Evolutionary conservation across 148 eudicot genomes (phyloP).

Genomic region (Heliosperma pusillum): DNA sequence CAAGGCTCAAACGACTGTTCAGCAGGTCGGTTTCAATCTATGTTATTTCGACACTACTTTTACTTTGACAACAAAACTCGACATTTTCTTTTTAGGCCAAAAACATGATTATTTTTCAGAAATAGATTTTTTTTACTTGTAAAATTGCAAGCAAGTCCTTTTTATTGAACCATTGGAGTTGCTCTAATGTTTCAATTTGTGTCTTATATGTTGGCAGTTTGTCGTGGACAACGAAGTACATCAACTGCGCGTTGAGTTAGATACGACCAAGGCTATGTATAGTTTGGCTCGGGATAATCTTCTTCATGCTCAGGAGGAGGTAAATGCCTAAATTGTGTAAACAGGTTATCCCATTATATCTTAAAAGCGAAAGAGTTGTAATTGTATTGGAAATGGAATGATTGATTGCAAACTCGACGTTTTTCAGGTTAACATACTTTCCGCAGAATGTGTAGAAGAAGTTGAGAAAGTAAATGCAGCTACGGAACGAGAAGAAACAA

Average conservation of each 20-base stretch:
- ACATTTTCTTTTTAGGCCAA: too few relatives aligned
- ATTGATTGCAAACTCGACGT: background rate
- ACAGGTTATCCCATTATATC: too few relatives aligned
- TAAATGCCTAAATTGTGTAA: slow-evolving; percentile 13
- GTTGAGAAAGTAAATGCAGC: slow-evolving; percentile 55
- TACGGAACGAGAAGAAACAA: slow-evolving; percentile 51
- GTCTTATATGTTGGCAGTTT: slow-evolving; percentile 38
- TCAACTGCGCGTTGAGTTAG: slow-evolving; percentile 51
- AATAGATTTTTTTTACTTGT: too few relatives aligned
- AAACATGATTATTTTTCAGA: too few relatives aligned
- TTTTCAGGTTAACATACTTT: slow-evolving; percentile 54
- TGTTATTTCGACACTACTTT: background rate
- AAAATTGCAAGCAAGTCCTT: too few relatives aligned
- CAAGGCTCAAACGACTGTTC: slow-evolving; percentile 19
- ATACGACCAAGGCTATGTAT: slow-evolving; percentile 52
- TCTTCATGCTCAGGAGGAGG: slow-evolving; percentile 61
- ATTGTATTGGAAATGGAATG: too few relatives aligned
- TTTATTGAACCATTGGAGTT: too few relatives aligned
- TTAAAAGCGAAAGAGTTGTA: too few relatives aligned
- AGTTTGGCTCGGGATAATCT: slow-evolving; percentile 64
- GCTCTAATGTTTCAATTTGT: background rate
- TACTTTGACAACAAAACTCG: background rate
- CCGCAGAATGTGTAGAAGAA: slow-evolving; percentile 58
- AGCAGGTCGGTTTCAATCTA: slow-evolving; percentile 19
- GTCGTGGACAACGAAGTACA: slow-evolving; percentile 55